Base-by-base conservation (phyloP, 164 flowering plant genomes). In the Magnolia officinalis region DNA sequence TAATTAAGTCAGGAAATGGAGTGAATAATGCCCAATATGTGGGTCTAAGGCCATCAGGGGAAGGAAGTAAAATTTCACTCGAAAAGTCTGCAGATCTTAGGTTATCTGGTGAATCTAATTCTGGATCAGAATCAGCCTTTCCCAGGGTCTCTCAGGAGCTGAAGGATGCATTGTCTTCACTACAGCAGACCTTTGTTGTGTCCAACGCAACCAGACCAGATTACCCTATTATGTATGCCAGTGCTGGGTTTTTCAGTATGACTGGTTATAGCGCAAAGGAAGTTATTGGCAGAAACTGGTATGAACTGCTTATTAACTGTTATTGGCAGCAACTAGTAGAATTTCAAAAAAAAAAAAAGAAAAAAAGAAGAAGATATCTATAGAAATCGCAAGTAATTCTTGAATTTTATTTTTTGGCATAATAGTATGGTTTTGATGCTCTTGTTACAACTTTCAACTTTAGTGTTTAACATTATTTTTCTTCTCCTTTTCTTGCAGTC, bases 171-270 rank as follows among this genome's bases (percentile, higher is more conserved):
- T 79, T 96, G 75, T 81, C 97, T 0, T 86, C 88, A 8, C 79
- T 96, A 70, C 93, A 90, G 66, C 99, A 96, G 79, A 96, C 98
- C 0, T 96, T 96, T 85, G 99, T 96, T n/a, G 98, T 96, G 1
- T 94, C 99, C 1, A 96, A 96, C 84, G 97, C 98, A 8, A 90
- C 93, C 8, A 88, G 85, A 78, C 97, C 91, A 1, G 95, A 96
- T 59, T 89, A 87, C 82, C 99, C 99, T 21, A 94, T 96, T 14
- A 58, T 96, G 85, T 96, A 88, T 76, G 99, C 99, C 45, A 96
- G 99, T 81, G 84, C 89, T 82, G 98, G 99, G 2, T 96, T 96
- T 72, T 92, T 91, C 76, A 80, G 68, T 24, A 94, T 94, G 97
- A 96, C 99, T 16, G 99, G 98, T 16, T 96, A 94, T 75, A 85